phyloP scores from a whole-genome alignment of 1,284 basidiomycete genomes.

The Ustilago sp. region DNA sequence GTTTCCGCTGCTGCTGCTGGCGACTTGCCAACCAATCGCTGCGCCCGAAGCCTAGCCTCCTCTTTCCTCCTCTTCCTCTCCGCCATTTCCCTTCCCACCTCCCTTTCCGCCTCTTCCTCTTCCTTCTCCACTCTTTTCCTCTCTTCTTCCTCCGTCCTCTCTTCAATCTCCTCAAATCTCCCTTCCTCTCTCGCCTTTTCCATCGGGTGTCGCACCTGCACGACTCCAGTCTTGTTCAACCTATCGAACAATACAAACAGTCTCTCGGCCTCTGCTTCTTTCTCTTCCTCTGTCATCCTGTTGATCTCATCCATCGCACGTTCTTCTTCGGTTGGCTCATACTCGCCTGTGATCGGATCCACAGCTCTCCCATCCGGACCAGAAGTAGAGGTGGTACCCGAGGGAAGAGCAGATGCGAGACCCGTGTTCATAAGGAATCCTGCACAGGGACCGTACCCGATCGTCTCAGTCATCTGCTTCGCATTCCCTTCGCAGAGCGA shows the following conservation, averaged over 20 bases:
- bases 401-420: slow-evolving; percentile 46
- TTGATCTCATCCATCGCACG: slow-evolving; percentile 40
- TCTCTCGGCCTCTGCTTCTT: slow-evolving; percentile 59
- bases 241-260: slow-evolving; percentile 63
- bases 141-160: slow-evolving; percentile 28
- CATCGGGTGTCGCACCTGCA: slow-evolving; percentile 56
- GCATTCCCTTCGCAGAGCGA: slow-evolving; percentile 50
- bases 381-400: slow-evolving; percentile 1
- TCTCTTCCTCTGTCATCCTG: slow-evolving; percentile 57
- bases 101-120: slow-evolving; percentile 41
- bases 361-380: slow-evolving; percentile 29
- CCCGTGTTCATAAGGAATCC: slow-evolving; percentile 57
- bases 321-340: slow-evolving; percentile 47
- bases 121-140: slow-evolving; percentile 24
- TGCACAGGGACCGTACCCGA: slow-evolving; percentile 64
- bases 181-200: slow-evolving; percentile 34
- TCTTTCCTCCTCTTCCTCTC: slow-evolving; percentile 36
- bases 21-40: slow-evolving; percentile 7
- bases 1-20: neutral
- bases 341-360: slow-evolving; percentile 61
- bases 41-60: slow-evolving; percentile 28
- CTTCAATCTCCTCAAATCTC: slow-evolving; percentile 49
- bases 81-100: slow-evolving; percentile 44
- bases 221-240: slow-evolving; percentile 56
- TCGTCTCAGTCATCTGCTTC: slow-evolving; percentile 43